A percentile compares a stretch with the other conserved stretches of the same genome.
Evolutionary conservation across 768 basidiomycete species (phyloP).

Genomic region (Ephemerocybe angulata): DNA sequence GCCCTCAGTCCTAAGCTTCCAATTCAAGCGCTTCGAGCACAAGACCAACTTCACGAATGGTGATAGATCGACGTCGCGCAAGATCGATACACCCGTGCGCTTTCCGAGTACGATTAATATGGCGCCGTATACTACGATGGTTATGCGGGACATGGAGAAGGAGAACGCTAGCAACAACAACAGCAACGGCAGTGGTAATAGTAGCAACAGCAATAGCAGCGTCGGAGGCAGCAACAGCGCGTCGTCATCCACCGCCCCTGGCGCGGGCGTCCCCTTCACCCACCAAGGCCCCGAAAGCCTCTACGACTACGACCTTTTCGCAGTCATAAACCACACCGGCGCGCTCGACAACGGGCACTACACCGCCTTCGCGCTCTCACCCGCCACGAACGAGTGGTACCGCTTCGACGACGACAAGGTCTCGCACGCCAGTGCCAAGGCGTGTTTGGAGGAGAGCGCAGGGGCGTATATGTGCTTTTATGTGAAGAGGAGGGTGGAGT

Average conservation of each 20-base stretch:
- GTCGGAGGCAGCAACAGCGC: no score
- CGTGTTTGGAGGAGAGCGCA: no score
- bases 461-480: constrained; percentile 95
- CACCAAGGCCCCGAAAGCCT: constrained; percentile 53
- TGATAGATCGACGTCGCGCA: constrained; percentile 70
- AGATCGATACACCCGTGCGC: constrained; percentile 79
- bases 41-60: constrained; percentile 68
- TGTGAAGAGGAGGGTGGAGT: constrained; percentile 84
- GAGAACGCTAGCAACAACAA: no score
- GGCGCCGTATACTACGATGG: constrained; percentile 77
- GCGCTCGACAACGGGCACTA: constrained; percentile 95
- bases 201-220: no score
- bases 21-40: constrained; percentile 98
- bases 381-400: constrained; percentile 65
- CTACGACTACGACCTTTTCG: constrained; percentile 89
- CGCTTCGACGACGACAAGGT: constrained; percentile 96
- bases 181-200: no score
- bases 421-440: constrained; percentile 62
- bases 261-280: background rate
- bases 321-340: constrained; percentile 93
- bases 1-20: constrained; percentile 88
- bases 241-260: background rate
- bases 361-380: constrained; percentile 23
- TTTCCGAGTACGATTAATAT: constrained; percentile 86
- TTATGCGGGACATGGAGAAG: constrained; percentile 49